A percentile compares a stretch with the other conserved stretches of the same genome.
Conservation (phyloP, 768 basidiomycete species). For the Russula virescens region DNA sequence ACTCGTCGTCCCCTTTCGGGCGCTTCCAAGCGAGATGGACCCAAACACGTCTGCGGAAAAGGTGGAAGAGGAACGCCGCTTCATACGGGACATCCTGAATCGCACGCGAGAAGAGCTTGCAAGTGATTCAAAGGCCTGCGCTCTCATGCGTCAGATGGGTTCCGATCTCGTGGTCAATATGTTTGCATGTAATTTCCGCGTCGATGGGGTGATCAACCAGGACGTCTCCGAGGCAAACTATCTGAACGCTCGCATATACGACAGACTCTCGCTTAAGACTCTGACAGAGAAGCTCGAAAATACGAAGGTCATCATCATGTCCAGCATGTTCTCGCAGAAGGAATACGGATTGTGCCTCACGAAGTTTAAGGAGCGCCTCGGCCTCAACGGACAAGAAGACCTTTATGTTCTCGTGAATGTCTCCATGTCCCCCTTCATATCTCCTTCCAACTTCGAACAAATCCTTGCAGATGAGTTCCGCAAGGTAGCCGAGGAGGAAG, state of each 20-base stretch:
- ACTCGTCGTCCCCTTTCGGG: constrained; percentile 39
- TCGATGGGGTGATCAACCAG: constrained; percentile 32
- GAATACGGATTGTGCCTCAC: constrained; percentile 34
- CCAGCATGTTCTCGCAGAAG: constrained; percentile 32
- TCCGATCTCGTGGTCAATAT: constrained; percentile 41
- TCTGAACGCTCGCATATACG: constrained; percentile 37
- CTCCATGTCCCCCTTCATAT: constrained; percentile 38
- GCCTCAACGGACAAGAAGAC: constrained; percentile 31
- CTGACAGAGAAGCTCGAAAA: constrained; percentile 29
- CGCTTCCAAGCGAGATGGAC: constrained; percentile 33
- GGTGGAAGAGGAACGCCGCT: constrained; percentile 28
- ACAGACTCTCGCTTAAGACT: constrained; percentile 33
- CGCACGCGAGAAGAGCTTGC: constrained; percentile 18
- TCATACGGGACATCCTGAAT: constrained; percentile 18
- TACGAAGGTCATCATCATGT: constrained; percentile 26
- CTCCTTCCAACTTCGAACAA: constrained; percentile 27
- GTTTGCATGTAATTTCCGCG: constrained; percentile 41
- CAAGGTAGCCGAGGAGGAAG: constrained; percentile 32
- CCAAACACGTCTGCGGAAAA: constrained; percentile 11
- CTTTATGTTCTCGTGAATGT: constrained; percentile 36
- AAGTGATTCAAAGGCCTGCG: constrained; percentile 12
- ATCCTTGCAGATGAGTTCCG: constrained; percentile 34
- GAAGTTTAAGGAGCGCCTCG: constrained; percentile 36
- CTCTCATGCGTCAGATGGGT: constrained; percentile 20
- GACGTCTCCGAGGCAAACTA: constrained; percentile 40